Conservation (phyloP, 768 basidiomycete genomes). For the Hericium erinaceus region DNA sequence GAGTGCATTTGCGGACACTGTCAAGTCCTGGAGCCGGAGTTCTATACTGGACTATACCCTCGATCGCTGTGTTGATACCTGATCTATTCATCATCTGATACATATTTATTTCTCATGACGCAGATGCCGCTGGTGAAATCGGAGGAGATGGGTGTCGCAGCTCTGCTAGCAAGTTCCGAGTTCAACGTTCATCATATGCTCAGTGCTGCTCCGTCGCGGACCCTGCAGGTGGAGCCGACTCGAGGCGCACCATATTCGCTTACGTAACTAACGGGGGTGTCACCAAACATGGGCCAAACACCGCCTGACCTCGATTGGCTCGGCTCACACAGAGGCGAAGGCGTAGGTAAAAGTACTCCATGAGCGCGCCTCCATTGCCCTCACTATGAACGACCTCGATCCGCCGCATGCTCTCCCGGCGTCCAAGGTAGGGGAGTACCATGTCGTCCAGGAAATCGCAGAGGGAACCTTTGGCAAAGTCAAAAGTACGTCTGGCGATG, state of each 20-base stretch:
- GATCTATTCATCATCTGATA: background rate
- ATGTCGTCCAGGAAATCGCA: slow-evolving; percentile 78
- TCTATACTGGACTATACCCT: background rate
- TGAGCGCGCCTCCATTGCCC: background rate
- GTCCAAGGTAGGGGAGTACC: slow-evolving; percentile 86
- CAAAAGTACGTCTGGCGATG: slow-evolving; percentile 63
- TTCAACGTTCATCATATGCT: too few relatives aligned
- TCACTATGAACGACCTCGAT: slow-evolving; percentile 19
- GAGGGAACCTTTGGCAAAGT: slow-evolving; percentile 99
- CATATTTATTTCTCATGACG: background rate
- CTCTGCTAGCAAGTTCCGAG: too few relatives aligned
- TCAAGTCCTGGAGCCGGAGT: background rate
- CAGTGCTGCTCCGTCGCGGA: too few relatives aligned
- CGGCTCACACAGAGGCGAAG: background rate
- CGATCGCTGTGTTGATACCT: background rate
- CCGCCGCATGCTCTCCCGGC: slow-evolving; percentile 34
- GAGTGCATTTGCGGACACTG: too few relatives aligned
- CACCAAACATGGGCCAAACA: background rate
- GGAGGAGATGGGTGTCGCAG: too few relatives aligned
- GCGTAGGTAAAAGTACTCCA: background rate
- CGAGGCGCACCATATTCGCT: background rate
- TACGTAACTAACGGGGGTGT: slow-evolving; percentile 3
- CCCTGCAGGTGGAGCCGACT: background rate
- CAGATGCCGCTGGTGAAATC: background rate
- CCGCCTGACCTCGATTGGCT: background rate